Base-by-base conservation (phyloP, 2,329 filamentous ascomycete genomes). In the Sporothrix mexicana region DNA sequence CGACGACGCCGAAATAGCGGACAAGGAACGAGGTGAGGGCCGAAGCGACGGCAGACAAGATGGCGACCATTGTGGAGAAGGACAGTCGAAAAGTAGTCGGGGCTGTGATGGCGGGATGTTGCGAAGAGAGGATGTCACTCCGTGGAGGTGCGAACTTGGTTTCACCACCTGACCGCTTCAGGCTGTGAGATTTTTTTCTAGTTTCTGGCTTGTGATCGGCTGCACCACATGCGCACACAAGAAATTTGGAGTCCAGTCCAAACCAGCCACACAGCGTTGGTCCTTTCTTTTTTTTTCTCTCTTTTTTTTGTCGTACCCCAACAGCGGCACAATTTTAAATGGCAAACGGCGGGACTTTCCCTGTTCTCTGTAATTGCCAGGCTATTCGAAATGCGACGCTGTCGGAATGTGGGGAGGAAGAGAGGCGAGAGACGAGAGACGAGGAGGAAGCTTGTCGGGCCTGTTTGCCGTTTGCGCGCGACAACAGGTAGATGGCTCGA, bases 1-100 rank as follows among this genome's bases (percentile, higher is more conserved):
- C 59, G 74, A 84, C 85, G 76, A 89, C 81, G 80, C 81, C 84
- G 76, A 81, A 76, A 79, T 89, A 90, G 77, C 84, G 85, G 74
- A 81, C 80, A 74, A 86, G 77, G 79, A 87, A 86, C 80, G 86
- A 86, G 78, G 75, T 77, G 75, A 84, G 73, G 78, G 81, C 81
- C 30, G 72, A 51, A 23, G 17, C 68, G 45, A 61, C 70, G 45
- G 49, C 45, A 9, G 17, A 57, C n/a, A 73, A 47, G 15, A 72
- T 2, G 45, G 53, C 62, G 25, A 51, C 45, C 74, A 74, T 74
- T 3, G n/a, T 51, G 12, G 43, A 25, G 30, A 13, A 9, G 51
- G 25, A 12, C 1, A 9, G 25, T 57, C 12, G 23, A 10, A 36
- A 7, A 36, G 30, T 36, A n/a, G n/a, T n/a, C n/a, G n/a, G n/a